Evolutionary conservation across 179 eudicot species (phyloP), one percentile per base, ranked within the genome.

Genomic region (Gypsophila paniculata): DNA sequence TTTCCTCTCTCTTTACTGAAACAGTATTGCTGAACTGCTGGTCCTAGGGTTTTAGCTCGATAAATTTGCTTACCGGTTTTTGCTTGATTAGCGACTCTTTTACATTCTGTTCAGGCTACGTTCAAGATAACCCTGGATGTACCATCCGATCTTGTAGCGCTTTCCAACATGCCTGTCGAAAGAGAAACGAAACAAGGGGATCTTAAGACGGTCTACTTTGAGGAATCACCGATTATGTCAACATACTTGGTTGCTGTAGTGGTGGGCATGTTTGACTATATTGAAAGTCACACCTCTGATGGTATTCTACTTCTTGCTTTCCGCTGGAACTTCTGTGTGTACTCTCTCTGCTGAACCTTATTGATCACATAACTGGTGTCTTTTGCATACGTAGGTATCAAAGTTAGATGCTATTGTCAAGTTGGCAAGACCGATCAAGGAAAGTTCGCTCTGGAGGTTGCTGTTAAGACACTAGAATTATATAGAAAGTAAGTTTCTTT

Each of bases 211-310:
- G 89, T 95, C 75, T 76, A 72, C 60, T 95, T 86, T 77, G 86
- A 88, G 81, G 98, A 95, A 79, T 84, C 99, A 34, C 98, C 97
- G 48, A 88, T 90, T 70, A 95, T 95, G 99, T 95, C 99, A 34
- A 90, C 98, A 5, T 95, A 92, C 79, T 81, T 95, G 86, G 97
- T 95, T 71, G 99, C 99, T n/a, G 86, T 87, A 62, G 99, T 92
- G 52, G 82, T 92, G 82, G 99, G 98, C 58, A 74, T 86, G 84
- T 95, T 95, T 73, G 96, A 95, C 79, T 92, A 84, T 81, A 86
- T 92, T 66, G 99, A 95, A 81, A 91, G 88, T 75, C 87, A 77
- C 70, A 90, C 99, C 52, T 80, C 91, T 72, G 97, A 95, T 76
- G 99, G 98, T 95, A 92, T 66, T n/a, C n/a, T 22, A 42, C 11